Evolutionary conservation across 495 filamentous ascomycete genomes (phyloP).

Genomic region (Neurospora sublineolata): DNA sequence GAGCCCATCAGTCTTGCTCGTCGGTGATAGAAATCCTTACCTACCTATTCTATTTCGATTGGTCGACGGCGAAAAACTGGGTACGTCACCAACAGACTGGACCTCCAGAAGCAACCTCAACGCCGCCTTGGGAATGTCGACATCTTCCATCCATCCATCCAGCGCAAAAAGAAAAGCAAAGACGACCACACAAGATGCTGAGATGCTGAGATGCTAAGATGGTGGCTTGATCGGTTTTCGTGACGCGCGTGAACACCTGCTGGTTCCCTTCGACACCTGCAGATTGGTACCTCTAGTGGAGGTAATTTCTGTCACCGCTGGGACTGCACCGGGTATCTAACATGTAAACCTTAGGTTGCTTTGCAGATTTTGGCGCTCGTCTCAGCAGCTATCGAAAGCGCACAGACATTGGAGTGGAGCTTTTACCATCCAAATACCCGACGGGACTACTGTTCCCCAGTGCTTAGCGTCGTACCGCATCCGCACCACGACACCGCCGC

Average conservation of each 20-base stretch:
- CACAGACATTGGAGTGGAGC: background rate
- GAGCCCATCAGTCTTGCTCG: too few species aligned
- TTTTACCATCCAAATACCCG: background rate
- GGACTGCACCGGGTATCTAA: background rate
- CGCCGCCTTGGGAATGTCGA: too few species aligned
- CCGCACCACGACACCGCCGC: background rate
- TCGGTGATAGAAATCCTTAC: too few species aligned
- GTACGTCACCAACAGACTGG: too few species aligned
- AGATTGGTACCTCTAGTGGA: background rate
- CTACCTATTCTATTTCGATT: too few species aligned
- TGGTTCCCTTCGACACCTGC: background rate
- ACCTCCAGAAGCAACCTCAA: too few species aligned
- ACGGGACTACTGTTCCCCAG: too few species aligned
- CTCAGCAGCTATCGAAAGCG: background rate
- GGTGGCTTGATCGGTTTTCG: background rate
- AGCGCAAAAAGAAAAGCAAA: background rate
- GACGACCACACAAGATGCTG: too few species aligned
- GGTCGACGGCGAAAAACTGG: too few species aligned
- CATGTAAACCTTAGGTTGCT: too few species aligned
- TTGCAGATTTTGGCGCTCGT: background rate
- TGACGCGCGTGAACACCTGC: background rate
- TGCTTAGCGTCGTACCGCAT: background rate
- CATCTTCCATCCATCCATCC: too few species aligned
- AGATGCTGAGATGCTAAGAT: background rate
- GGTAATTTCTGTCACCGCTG: too few species aligned